phyloP scores from a whole-genome alignment of 129 eudicot genomes.

The Mikania micrantha region DNA sequence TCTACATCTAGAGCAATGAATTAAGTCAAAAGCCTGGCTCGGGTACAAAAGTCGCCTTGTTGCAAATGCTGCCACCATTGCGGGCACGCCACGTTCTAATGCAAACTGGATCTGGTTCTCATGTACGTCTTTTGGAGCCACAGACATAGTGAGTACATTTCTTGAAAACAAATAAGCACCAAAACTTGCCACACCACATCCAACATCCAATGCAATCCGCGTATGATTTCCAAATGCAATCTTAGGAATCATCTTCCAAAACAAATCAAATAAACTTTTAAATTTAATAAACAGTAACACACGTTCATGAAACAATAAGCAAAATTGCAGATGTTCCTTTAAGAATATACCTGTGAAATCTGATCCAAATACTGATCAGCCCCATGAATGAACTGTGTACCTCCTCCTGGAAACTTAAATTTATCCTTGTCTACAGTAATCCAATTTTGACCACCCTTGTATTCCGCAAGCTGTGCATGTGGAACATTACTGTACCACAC shows the following conservation, averaged over 20 bases:
- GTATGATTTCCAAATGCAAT: constrained; percentile 79
- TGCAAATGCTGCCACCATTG: constrained; percentile 96
- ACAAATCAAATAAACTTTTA: constrained; percentile 16
- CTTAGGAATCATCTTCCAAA: constrained; percentile 75
- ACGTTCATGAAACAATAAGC: neutral
- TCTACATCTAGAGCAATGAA: constrained; percentile 98
- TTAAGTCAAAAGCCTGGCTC: constrained; percentile 90
- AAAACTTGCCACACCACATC: constrained; percentile 99
- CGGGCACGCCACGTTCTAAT: constrained; percentile 97
- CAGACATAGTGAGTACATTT: constrained; percentile 78
- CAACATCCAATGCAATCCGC: constrained; percentile 86
- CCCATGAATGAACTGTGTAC: constrained; percentile 97
- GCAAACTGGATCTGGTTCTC: constrained; percentile 98
- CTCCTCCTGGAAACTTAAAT: constrained; percentile 98
- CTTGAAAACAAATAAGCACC: constrained; percentile 84
- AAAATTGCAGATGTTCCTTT: neutral
- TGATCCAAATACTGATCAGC: constrained; percentile 92
- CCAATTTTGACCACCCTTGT: constrained; percentile 98
- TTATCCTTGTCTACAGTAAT: constrained; percentile 72
- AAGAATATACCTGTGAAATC: constrained; percentile 63
- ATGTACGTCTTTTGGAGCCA: constrained; percentile 98
- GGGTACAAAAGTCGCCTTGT: constrained; percentile 75
- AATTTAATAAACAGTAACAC: neutral
- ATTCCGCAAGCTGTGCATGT: constrained; percentile 89
- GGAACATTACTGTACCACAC: constrained; percentile 98